Conservation (phyloP, 768 basidiomycete genomes). For the Gelatoporia subvermispora region DNA sequence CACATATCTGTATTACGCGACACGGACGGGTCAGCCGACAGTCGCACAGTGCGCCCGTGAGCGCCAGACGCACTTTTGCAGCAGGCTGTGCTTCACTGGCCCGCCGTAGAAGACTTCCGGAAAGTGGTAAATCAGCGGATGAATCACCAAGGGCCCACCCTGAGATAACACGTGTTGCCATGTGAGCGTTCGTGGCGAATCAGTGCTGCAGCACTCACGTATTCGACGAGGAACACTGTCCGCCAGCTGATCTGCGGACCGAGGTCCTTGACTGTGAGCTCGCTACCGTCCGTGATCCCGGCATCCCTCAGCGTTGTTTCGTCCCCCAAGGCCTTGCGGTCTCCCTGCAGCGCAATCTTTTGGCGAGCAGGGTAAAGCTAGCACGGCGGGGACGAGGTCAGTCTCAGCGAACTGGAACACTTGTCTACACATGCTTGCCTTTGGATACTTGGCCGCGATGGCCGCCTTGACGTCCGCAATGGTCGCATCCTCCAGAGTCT, state of each 20-base stretch:
- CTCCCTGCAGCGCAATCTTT: conserved; percentile 60
- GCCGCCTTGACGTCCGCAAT: conserved; percentile 66
- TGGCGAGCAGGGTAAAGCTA: conserved; percentile 75
- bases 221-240: conserved; percentile 91
- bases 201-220: conserved; percentile 49
- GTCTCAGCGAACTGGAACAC: not conserved
- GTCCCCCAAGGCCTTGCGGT: conserved; percentile 59
- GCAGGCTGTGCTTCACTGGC: conserved; percentile 63
- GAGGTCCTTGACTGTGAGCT: conserved; percentile 80
- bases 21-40: not conserved
- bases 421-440: conserved; percentile 27
- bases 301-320: conserved; percentile 53
- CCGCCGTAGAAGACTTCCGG: conserved; percentile 66
- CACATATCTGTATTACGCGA: conserved; percentile 44
- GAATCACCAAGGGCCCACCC: conserved; percentile 86
- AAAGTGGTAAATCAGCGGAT: conserved; percentile 77
- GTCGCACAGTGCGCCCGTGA: conserved; percentile 3
- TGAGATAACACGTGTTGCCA: conserved; percentile 26
- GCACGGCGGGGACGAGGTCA: not conserved
- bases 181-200: not conserved
- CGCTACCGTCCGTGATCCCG: conserved; percentile 55
- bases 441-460: conserved; percentile 52
- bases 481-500: conserved; percentile 44
- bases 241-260: conserved; percentile 88
- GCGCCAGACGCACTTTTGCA: conserved; percentile 68